phyloP scores from a whole-genome alignment of 805 yeast genomes.

The Isabelozyma heimii region DNA sequence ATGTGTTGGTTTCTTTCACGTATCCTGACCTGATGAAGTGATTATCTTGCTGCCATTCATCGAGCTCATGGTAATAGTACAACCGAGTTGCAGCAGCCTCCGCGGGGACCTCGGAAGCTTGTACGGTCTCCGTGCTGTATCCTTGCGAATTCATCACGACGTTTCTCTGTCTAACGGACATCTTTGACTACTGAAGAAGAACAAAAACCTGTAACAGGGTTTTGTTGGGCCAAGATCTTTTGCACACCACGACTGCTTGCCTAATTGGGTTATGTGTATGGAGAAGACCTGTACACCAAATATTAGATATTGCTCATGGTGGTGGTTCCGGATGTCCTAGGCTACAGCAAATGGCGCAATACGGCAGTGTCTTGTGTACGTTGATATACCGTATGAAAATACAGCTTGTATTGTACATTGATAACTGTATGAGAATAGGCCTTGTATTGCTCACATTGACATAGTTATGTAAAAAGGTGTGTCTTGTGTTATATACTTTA shows the following conservation, averaged over 20 bases:
- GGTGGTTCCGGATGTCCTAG: too few relatives aligned
- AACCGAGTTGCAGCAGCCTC: constrained; percentile 4
- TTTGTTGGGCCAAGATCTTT: neutral
- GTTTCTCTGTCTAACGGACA: neutral
- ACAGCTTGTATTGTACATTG: too few relatives aligned
- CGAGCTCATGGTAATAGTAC: constrained; percentile 53
- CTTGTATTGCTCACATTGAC: too few relatives aligned
- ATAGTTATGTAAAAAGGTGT: too few relatives aligned
- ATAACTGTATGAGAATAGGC: too few relatives aligned
- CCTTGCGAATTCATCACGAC: neutral
- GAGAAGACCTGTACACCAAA: neutral
- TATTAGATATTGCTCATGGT: too few relatives aligned
- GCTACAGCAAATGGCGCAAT: too few relatives aligned
- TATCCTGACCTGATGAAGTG: constrained; percentile 65
- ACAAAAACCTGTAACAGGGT: neutral
- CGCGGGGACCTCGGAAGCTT: neutral
- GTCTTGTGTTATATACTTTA: too few relatives aligned
- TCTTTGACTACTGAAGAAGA: neutral
- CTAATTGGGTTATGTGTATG: neutral
- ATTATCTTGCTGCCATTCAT: constrained; percentile 74
- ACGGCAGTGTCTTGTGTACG: too few relatives aligned
- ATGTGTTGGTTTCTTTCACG: constrained; percentile 54
- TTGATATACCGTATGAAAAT: too few relatives aligned
- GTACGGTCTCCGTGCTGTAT: too few relatives aligned
- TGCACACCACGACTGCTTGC: neutral